These are phyloP conservation scores for Hanseniaspora hatyaiensis DNA, from an alignment of 805 yeast genomes.

Conservation along the genomic window DNA sequence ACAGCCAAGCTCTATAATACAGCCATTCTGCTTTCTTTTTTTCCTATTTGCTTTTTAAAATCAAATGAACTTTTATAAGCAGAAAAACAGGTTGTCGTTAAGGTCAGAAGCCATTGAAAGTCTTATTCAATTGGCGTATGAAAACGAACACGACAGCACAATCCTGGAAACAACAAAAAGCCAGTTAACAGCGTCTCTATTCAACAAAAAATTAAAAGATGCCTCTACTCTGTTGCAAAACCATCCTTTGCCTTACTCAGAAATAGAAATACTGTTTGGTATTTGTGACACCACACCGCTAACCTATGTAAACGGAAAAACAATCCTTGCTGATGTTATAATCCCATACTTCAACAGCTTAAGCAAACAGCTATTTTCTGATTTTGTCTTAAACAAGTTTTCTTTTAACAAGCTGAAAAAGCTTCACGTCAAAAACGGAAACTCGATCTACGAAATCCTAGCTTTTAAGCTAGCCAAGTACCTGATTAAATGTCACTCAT, in stretches of 20 bases:
- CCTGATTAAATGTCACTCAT: slow-evolving; percentile 23
- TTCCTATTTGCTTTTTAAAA: background rate
- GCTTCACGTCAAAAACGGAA: slow-evolving; percentile 23
- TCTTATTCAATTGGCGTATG: slow-evolving; percentile 11
- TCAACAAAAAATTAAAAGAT: background rate
- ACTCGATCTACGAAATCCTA: slow-evolving; percentile 33
- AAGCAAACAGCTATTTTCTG: slow-evolving; percentile 40
- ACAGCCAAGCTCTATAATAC: too few species aligned
- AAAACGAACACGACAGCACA: background rate
- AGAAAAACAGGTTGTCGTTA: background rate
- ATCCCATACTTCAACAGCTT: slow-evolving; percentile 40
- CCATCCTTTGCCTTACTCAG: slow-evolving; percentile 40
- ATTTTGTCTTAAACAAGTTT: slow-evolving; percentile 25
- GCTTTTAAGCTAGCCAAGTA: slow-evolving; percentile 30
- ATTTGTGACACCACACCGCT: slow-evolving; percentile 33
- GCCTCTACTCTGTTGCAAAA: slow-evolving; percentile 16
- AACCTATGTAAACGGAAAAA: slow-evolving; percentile 31
- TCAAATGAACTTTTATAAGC: slow-evolving; percentile 12
- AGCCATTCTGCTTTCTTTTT: background rate
- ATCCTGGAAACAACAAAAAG: slow-evolving; percentile 13
- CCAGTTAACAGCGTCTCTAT: slow-evolving; percentile 10
- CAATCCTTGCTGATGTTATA: slow-evolving; percentile 34
- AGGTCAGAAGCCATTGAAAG: slow-evolving; percentile 11
- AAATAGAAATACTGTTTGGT: slow-evolving; percentile 44
- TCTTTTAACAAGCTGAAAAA: slow-evolving; percentile 20